Percentiles rank a stretch among this genome's conserved stretches.
These are phyloP conservation scores for Fraxinus baroniana DNA, from an alignment of 305 asterid genomes.

Conservation along the genomic window DNA sequence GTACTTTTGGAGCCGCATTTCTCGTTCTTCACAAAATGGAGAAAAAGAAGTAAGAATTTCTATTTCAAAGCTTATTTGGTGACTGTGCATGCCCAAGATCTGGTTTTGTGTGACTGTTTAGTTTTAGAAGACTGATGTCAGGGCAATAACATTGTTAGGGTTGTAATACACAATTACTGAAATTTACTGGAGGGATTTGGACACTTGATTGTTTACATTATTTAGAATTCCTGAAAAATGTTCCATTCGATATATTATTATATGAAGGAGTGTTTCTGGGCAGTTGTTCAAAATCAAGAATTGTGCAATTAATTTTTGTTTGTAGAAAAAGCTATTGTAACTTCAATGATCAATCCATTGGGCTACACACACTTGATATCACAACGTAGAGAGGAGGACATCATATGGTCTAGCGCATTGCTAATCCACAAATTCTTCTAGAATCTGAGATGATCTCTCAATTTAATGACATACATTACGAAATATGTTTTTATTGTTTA, in stretches of 20 bases:
- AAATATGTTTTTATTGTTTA: not conserved
- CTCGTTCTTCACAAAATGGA: slow-evolving; percentile 74
- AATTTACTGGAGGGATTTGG: not conserved
- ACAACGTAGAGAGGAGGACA: not conserved
- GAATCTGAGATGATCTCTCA: not conserved
- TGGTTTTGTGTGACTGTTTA: not conserved
- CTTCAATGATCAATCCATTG: not conserved
- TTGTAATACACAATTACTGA: not conserved
- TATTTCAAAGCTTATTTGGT: not conserved
- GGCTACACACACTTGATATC: not conserved
- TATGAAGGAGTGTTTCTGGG: not conserved
- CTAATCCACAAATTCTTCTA: not conserved
- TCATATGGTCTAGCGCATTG: not conserved
- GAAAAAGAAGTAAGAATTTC: slow-evolving; percentile 57
- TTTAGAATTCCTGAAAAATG: not conserved
- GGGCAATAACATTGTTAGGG: not conserved
- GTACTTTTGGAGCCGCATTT: slow-evolving; percentile 78
- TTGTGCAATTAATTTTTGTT: not conserved
- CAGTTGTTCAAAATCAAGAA: not conserved
- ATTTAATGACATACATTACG: not conserved
- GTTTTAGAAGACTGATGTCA: not conserved
- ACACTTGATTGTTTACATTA: not conserved
- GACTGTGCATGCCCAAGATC: slow-evolving; percentile 22
- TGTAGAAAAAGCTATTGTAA: not conserved
- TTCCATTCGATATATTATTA: not conserved